These are phyloP conservation scores for Trichoderma cornu-damae DNA, from an alignment of 2,329 filamentous ascomycete genomes.

Conservation along the genomic window DNA sequence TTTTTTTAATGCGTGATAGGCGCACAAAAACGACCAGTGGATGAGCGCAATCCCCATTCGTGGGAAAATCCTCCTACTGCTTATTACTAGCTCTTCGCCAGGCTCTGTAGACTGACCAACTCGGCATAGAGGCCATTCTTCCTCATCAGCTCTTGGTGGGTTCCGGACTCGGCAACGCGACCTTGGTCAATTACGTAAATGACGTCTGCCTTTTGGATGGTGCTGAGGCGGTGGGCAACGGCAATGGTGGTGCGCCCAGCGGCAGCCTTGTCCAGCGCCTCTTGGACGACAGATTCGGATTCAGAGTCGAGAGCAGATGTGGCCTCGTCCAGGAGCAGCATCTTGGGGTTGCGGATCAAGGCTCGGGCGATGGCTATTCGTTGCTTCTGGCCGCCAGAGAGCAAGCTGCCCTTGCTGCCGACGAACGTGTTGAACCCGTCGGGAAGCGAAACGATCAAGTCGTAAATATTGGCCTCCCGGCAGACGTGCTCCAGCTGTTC, in stretches of 20 bases:
- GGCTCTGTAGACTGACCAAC: constrained; percentile 72
- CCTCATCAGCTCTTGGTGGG: constrained; percentile 67
- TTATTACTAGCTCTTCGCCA: constrained; percentile 50
- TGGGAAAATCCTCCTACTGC: constrained; percentile 1
- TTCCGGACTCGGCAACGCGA: constrained; percentile 76
- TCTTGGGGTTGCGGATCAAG: constrained; percentile 81
- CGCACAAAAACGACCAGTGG: background rate
- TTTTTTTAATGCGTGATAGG: background rate
- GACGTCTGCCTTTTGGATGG: constrained; percentile 88
- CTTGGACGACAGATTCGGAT: constrained; percentile 74
- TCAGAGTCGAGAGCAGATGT: constrained; percentile 72
- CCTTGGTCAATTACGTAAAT: constrained; percentile 98
- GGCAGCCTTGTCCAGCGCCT: constrained; percentile 73
- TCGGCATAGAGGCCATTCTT: constrained; percentile 70
- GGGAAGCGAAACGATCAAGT: constrained; percentile 80
- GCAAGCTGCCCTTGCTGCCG: constrained; percentile 77
- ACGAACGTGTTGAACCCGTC: constrained; percentile 83
- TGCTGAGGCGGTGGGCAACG: constrained; percentile 85
- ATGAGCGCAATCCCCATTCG: background rate
- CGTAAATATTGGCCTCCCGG: constrained; percentile 86
- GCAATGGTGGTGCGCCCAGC: constrained; percentile 87
- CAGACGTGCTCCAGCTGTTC: constrained; percentile 71
- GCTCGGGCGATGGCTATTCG: constrained; percentile 90
- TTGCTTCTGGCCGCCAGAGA: constrained; percentile 92
- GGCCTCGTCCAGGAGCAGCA: constrained; percentile 78